Evolutionary conservation across 202 grass and related monocot species (phyloP).

Genomic region (Hordeum pubiflorum): DNA sequence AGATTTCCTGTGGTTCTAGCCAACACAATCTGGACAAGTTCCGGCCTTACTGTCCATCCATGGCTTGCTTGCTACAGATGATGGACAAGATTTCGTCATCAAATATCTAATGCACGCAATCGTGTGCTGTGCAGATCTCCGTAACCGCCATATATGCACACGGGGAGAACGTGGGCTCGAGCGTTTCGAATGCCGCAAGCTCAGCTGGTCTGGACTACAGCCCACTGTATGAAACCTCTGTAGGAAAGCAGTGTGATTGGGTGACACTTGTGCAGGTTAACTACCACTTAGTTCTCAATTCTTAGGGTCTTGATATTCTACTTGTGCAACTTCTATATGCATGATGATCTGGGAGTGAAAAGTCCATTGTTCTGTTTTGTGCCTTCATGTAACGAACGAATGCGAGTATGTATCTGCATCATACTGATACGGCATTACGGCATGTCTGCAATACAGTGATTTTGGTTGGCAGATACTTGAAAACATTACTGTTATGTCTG

Average conservation of each 20-base stretch:
- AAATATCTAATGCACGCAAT: neutral
- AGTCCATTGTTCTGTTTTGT: neutral
- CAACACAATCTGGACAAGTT: neutral
- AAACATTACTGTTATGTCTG: slow-evolving; percentile 15
- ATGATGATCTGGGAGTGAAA: neutral
- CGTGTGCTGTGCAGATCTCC: slow-evolving; percentile 35
- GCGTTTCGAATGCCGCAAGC: slow-evolving; percentile 39
- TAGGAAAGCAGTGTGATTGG: slow-evolving; percentile 70
- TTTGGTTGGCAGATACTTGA: slow-evolving; percentile 21
- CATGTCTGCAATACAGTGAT: neutral
- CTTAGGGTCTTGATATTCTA: neutral
- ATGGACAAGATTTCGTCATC: neutral
- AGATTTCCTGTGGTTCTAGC: neutral
- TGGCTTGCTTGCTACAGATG: neutral
- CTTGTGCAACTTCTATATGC: neutral
- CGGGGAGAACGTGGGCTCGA: slow-evolving; percentile 43
- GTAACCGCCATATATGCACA: slow-evolving; percentile 58
- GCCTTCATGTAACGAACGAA: neutral
- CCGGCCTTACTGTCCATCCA: neutral
- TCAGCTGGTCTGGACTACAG: slow-evolving; percentile 63
- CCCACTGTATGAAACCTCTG: slow-evolving; percentile 51
- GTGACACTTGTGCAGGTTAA: slow-evolving; percentile 51
- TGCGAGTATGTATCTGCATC: neutral
- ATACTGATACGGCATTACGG: neutral
- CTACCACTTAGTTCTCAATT: neutral